Percentiles rank a stretch among this genome's conserved stretches.
Evolutionary conservation across 1,139 yeast species (phyloP).

Genomic region (Debaryomyces fabryi): DNA sequence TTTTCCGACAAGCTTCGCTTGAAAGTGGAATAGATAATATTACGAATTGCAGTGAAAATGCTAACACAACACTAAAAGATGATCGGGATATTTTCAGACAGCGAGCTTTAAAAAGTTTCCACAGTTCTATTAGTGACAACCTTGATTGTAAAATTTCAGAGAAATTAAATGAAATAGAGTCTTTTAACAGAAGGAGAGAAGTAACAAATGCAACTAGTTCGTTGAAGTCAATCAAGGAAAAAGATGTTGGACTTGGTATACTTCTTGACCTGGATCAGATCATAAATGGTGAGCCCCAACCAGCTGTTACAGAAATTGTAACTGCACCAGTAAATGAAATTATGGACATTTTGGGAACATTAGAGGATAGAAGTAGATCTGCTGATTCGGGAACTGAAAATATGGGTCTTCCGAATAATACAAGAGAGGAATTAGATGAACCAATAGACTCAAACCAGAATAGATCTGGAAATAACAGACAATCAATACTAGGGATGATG

Average conservation of each 20-base stretch:
- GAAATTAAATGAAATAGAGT: constrained; percentile 22
- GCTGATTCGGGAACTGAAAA: neutral
- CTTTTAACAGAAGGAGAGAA: constrained; percentile 10
- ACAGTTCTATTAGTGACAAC: constrained; percentile 36
- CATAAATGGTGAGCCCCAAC: neutral
- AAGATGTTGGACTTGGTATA: constrained; percentile 14
- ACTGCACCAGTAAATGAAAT: constrained; percentile 17
- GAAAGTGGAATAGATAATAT: neutral
- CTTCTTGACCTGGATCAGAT: neutral
- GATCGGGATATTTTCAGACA: constrained; percentile 10
- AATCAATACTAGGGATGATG: constrained; percentile 31
- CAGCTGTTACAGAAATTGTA: neutral
- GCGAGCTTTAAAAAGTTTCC: constrained; percentile 28
- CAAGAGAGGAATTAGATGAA: neutral
- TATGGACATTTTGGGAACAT: constrained; percentile 22
- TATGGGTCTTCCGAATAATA: neutral
- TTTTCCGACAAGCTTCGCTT: constrained; percentile 18
- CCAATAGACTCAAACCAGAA: neutral
- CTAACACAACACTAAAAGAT: neutral
- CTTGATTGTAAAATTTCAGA: constrained; percentile 20
- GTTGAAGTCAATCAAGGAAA: neutral
- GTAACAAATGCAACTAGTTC: neutral
- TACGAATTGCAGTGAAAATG: neutral
- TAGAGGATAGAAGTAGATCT: constrained; percentile 14
- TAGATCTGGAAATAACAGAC: neutral